phyloP scores from a whole-genome alignment of 768 basidiomycete genomes.

The Russula griseocarnosa region DNA sequence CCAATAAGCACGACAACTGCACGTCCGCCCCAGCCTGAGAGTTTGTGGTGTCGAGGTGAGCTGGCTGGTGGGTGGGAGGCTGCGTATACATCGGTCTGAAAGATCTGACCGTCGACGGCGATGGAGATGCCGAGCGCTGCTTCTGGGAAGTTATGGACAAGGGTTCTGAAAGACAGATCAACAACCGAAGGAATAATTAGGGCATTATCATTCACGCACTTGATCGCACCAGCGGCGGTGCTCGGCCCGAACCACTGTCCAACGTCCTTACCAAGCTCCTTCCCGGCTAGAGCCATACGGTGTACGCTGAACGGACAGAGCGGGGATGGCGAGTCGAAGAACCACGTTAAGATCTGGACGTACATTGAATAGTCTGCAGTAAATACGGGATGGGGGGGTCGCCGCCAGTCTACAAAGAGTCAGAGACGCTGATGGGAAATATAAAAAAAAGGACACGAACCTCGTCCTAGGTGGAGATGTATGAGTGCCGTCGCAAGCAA shows the following conservation, averaged over 20 bases:
- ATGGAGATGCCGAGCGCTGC: conserved; percentile 77
- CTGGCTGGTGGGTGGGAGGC: conserved; percentile 50
- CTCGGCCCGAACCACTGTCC: conserved; percentile 99
- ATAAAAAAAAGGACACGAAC: conserved; percentile 43
- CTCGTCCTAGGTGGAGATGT: conserved; percentile 68
- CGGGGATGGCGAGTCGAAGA: conserved; percentile 83
- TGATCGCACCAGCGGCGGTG: conserved; percentile 95
- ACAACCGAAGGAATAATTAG: not conserved
- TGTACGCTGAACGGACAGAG: conserved; percentile 92
- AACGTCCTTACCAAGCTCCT: conserved; percentile 90
- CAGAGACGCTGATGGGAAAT: conserved; percentile 4
- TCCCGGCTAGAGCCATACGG: conserved; percentile 91
- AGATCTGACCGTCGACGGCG: conserved; percentile 78
- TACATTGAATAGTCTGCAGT: conserved; percentile 77
- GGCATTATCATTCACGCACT: conserved; percentile 41
- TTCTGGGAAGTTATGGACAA: conserved; percentile 75
- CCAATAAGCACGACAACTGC: conserved; percentile 86
- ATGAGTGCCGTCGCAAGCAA: conserved; percentile 78
- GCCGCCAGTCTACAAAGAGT: conserved; percentile 70
- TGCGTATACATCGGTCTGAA: conserved; percentile 78
- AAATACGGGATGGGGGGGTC: conserved; percentile 57
- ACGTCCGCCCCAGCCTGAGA: conserved; percentile 64
- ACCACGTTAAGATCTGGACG: conserved; percentile 91
- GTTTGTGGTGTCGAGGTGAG: conserved; percentile 32
- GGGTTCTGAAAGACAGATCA: conserved; percentile 45